Evolutionary conservation across 2,329 filamentous ascomycete species (phyloP), one percentile per base, ranked within the genome.

Genomic region (Pestalotiopsis sp.): DNA sequence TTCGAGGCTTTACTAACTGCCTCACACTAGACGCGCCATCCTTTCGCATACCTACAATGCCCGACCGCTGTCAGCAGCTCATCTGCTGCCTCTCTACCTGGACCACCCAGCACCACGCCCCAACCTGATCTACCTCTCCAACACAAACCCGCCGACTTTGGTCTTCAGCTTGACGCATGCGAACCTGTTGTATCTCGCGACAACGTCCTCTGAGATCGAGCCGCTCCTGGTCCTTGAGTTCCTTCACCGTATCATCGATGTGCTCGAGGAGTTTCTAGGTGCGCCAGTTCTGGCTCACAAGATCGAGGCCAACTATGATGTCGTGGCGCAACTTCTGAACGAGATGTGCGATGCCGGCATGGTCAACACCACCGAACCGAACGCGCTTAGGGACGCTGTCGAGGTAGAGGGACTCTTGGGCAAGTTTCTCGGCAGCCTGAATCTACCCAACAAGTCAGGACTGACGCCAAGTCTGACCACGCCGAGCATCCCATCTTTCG

Each of bases 261-360:
- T 93, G 13, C 88, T 99, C 41, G 95, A 98, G 81, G 95, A 98
- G 77, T 98, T 98, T 78, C 86, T 99, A 7, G 95, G 95, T 69
- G 91, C 93, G 60, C 96, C 96, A 14, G 82, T 99, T 63, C 84
- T 98, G 68, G 91, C 94, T 23, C 88, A 88, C 77, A 97, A 96
- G 83, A 92, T 99, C 72, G 94, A 98, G 80, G 88, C 86, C 73
- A 94, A 90, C 80, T 98, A 98, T 81, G 93, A 98, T 88, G 91
- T 98, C 36, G 92, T 97, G 41, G 95, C 95, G 20, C 96, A 99
- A 82, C 83, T 99, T 31, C 86, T 98, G 69, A 93, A 91, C 70
- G 96, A 99, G 82, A 97, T 99, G 92, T 98, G 96, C 79, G 96
- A 99, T 84, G 93, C 91, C 55, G 96, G 96, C 17, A 88, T 91